Evolutionary conservation across 805 yeast species (phyloP).

Genomic region (Candida succiphila): DNA sequence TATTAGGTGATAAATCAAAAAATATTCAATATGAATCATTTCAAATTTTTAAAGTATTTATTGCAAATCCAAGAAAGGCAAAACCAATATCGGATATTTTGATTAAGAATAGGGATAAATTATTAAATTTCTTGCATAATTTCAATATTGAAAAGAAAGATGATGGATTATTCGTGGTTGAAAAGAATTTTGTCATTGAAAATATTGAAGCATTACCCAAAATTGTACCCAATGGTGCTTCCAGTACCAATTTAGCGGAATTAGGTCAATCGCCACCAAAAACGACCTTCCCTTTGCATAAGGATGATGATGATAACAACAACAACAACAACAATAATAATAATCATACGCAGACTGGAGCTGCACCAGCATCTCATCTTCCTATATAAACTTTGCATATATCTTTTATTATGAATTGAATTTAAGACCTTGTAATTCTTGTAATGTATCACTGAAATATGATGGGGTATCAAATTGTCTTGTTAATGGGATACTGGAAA

Average conservation of each 20-base stretch:
- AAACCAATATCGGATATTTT: conserved; percentile 74
- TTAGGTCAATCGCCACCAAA: neutral
- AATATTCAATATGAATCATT: conserved; percentile 87
- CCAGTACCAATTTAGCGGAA: conserved; percentile 3
- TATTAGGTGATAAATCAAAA: conserved; percentile 80
- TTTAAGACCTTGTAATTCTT: neutral
- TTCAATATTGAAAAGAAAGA: conserved; percentile 57
- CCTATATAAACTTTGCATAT: neutral
- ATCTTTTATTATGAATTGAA: neutral
- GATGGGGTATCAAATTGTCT: neutral
- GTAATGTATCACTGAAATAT: neutral
- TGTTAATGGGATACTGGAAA: no score
- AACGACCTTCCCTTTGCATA: no score
- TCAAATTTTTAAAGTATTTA: conserved; percentile 86
- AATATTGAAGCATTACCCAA: conserved; percentile 69
- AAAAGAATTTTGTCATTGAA: conserved; percentile 68
- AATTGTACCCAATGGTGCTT: conserved; percentile 19
- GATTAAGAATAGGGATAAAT: conserved; percentile 71
- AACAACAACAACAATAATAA: conserved; percentile 1
- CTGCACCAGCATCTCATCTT: neutral
- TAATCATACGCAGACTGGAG: neutral
- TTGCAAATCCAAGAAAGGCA: conserved; percentile 90
- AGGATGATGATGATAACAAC: neutral
- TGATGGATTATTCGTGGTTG: conserved; percentile 61
- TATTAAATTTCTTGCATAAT: conserved; percentile 56